Evolutionary conservation across 768 basidiomycete genomes (phyloP), one percentile per base, ranked within the genome.

Genomic region (Galerina sulciceps): DNA sequence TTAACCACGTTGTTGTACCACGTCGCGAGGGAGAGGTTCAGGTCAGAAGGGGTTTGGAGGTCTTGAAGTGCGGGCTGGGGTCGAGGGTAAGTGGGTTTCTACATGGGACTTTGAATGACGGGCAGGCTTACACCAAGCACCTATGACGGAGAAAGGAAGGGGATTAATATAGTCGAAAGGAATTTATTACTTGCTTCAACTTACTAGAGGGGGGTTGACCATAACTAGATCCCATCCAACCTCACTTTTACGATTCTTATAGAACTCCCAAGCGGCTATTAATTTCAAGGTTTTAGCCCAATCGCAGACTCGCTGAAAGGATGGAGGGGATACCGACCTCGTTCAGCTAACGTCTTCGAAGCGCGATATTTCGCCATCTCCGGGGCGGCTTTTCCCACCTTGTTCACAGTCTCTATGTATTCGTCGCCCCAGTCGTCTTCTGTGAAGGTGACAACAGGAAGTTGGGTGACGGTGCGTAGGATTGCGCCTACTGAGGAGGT

Each of bases 331-430:
- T 5, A 23, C 57, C 3, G 52, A 83, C 85, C 80, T 72, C 75
- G 76, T 71, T 93, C 91, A 0, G 88, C 86, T 1, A 90, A 74
- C 1, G 78, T 79, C 75, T 92, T 91, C 5, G 83, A 84, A 10
- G 86, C 85, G n/a, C 77, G 65, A 68, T 92, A 91, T 62, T 81
- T 85, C 22, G 69, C 59, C 2, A 69, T 56, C 1, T 36, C 58
- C 50, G 1, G 69, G 53, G 0, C 82, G 81, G 1, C 23, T 70
- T 69, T 4, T 85, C 88, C 46, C 81, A 72, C 57, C 81, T 45
- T 72, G 52, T 81, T 73, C 9, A 84, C 77, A 6, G 75, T 71
- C 46, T 73, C 65, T 17, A 85, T 67, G 3, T 81, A 74, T 52
- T 73, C 74, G 17, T 83, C 71, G 62, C 89, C 88, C 91, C 90